Evolutionary conservation across 2,329 filamentous ascomycete genomes (phyloP), one percentile per base, ranked within the genome.

Genomic region (Sphaerostilbella broomeana): DNA sequence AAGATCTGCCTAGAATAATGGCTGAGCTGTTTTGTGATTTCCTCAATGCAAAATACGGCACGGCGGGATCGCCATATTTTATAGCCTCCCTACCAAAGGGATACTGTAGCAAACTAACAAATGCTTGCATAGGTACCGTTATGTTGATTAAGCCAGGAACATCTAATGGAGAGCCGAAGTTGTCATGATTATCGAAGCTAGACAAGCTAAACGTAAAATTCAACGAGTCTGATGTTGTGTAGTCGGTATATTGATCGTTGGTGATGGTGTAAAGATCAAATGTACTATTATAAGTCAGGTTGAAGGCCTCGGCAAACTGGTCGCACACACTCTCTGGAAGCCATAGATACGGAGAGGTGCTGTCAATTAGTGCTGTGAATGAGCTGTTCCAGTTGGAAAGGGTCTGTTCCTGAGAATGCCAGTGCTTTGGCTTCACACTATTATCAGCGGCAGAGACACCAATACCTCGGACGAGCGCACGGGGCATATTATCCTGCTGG

Each of bases 41-140:
- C 49, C 75, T 71, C 36, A 87, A 65, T 4, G 81, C 80, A 43
- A 86, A 86, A 53, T 86, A 86, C 9, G 69, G 72, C 8, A 72
- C 55, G 24, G 62, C 62, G 7, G 64, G 59, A 6, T 68, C 62
- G 22, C 62, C 65, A 40, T 67, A 72, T 32, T 58, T 49, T 46
- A 72, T 69, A 15, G 55, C 51, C 25, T 60, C 56, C 35, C 64
- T 58, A 51, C 56, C 65, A 45, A 68, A 77, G 2, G 69, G 72
- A 45, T 70, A 74, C 27, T 65, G 59, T n/a, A 74, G 52, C 12
- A 64, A 57, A 36, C 72, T 65, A 13, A 72, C 64, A 39, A 77
- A 73, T 1, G 73, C 69, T 36, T 64, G 61, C 6, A 68, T 60
- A 34, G 72, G 69, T 19, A 77, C 47, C 1, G 75, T 77, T 29